These are phyloP conservation scores for Lodderomyces margitis DNA, from an alignment of 1,139 yeast genomes.

Conservation along the genomic window DNA sequence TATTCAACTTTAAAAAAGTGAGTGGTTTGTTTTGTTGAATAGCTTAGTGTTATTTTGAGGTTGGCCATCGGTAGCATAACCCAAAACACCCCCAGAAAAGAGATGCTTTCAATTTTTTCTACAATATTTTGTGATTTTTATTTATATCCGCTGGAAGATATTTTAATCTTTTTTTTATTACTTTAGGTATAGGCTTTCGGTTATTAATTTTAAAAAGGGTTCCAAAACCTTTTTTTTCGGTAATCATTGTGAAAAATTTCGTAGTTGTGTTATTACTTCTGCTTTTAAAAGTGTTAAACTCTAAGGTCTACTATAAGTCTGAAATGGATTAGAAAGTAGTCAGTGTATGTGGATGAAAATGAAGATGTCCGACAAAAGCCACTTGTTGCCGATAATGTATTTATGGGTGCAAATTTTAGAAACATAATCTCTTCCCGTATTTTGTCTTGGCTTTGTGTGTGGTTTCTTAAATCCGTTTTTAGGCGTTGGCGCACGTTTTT, in stretches of 20 bases:
- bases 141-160: neutral
- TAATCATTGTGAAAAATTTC: neutral
- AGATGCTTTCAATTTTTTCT: neutral
- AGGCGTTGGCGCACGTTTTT: no score
- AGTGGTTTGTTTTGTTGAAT: neutral
- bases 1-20: neutral
- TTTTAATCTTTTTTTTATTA: neutral
- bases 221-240: neutral
- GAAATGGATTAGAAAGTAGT: no score
- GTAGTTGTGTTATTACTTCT: no score
- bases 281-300: no score
- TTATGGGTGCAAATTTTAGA: no score
- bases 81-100: slow-evolving; percentile 4
- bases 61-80: neutral
- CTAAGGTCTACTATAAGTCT: no score
- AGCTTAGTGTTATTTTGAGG: slow-evolving; percentile 22
- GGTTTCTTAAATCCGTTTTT: no score
- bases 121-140: neutral
- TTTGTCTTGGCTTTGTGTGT: no score
- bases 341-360: no score
- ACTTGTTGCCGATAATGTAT: no score
- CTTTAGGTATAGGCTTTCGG: neutral
- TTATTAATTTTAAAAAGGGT: neutral
- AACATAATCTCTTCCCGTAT: no score
- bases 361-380: no score